Evolutionary conservation across 768 basidiomycete genomes (phyloP).

Genomic region (Lactarius hengduanensis): DNA sequence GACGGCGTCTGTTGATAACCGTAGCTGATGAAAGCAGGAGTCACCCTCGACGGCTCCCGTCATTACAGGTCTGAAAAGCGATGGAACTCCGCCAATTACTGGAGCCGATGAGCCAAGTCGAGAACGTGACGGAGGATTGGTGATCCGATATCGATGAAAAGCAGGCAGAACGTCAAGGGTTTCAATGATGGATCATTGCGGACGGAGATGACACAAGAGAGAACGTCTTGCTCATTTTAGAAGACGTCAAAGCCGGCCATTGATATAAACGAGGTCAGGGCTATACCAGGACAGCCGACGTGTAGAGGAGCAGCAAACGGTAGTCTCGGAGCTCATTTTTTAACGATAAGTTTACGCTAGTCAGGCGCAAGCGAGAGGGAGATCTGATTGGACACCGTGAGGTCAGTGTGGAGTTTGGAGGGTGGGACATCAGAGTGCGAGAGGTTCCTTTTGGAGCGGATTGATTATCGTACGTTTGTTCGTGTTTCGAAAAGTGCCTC

Average conservation of each 20-base stretch:
- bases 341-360: neutral
- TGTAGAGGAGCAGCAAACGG: neutral
- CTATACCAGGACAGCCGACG: neutral
- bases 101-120: constrained; percentile 24
- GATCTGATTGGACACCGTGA: neutral
- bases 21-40: neutral
- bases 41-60: neutral
- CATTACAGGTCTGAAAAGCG: constrained; percentile 44
- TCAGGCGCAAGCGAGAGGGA: neutral
- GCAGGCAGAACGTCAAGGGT: constrained; percentile 48
- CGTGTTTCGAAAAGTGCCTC: neutral
- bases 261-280: constrained; percentile 16
- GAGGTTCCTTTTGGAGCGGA: neutral
- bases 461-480: neutral
- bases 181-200: constrained; percentile 47
- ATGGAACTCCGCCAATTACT: constrained; percentile 39
- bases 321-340: neutral
- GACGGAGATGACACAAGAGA: constrained; percentile 44
- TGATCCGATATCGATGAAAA: constrained; percentile 47
- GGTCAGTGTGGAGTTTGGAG: neutral
- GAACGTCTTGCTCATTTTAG: constrained; percentile 46
- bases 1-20: constrained; percentile 38
- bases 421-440: neutral
- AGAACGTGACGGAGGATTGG: constrained; percentile 51
- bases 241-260: constrained; percentile 37